Conservation (phyloP, 2,329 filamentous ascomycete genomes). For the Trichophyton schoenleinii region DNA sequence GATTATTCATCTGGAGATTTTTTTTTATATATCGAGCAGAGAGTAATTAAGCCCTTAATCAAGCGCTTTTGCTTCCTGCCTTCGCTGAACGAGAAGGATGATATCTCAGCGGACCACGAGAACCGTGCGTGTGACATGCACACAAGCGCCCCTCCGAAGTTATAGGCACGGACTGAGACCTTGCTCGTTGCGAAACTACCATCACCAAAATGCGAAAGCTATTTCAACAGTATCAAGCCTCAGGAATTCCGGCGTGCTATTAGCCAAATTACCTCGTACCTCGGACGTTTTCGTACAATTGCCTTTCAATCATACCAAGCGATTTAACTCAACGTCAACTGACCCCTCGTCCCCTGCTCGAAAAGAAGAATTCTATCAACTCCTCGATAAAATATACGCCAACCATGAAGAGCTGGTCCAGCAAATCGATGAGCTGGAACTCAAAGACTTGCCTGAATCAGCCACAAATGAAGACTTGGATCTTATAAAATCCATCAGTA, state of each 20-base stretch:
- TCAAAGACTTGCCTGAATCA: conserved; percentile 18
- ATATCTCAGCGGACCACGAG: conserved; percentile 23
- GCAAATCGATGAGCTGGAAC: conserved; percentile 24
- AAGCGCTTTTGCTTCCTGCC: not conserved
- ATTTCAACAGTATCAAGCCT: conserved; percentile 7
- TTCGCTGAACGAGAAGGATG: conserved; percentile 18
- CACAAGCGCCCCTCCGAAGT: conserved; percentile 19
- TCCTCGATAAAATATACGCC: conserved; percentile 28
- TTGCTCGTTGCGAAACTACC: conserved; percentile 7
- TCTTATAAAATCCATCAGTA: conserved; percentile 19
- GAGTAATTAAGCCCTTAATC: not conserved
- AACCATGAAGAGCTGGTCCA: conserved; percentile 25
- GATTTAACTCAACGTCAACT: conserved; percentile 5
- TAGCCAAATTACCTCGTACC: not conserved
- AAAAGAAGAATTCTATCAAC: conserved; percentile 23
- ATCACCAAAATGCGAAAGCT: conserved; percentile 13
- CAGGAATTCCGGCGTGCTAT: conserved; percentile 3
- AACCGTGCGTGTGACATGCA: conserved; percentile 19
- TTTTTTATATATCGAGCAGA: not conserved
- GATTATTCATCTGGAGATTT: not conserved
- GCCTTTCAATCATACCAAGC: not conserved
- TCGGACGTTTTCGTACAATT: not conserved
- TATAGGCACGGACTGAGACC: conserved; percentile 13
- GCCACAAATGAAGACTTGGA: conserved; percentile 18
- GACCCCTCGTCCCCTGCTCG: conserved; percentile 8